Percentiles rank a stretch among this genome's conserved stretches.
These are phyloP conservation scores for Penicillium sp. DNA, from an alignment of 2,329 filamentous ascomycete genomes.

Conservation along the genomic window DNA sequence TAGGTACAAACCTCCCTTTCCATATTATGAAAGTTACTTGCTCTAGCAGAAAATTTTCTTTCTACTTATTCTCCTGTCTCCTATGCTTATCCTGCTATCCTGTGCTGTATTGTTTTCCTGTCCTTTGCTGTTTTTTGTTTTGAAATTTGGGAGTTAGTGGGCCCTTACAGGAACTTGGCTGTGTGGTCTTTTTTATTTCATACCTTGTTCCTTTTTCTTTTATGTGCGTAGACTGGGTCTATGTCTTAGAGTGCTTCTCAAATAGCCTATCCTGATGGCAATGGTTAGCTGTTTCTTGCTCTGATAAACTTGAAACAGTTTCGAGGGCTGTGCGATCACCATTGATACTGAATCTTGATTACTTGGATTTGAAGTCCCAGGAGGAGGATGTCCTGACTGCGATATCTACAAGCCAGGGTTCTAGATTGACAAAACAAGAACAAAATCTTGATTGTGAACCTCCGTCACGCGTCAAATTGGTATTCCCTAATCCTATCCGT, in stretches of 20 bases:
- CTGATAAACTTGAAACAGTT: neutral
- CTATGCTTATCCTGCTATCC: conserved; percentile 12
- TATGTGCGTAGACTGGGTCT: conserved; percentile 17
- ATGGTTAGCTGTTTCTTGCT: neutral
- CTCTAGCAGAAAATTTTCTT: conserved; percentile 3
- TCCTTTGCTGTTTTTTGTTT: conserved; percentile 18
- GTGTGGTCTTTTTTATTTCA: conserved; percentile 22
- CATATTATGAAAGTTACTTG: conserved; percentile 1
- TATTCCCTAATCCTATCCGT: too few species aligned
- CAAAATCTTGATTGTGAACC: too few species aligned
- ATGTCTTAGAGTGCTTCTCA: conserved; percentile 2
- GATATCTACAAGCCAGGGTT: neutral
- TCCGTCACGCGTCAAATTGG: too few species aligned
- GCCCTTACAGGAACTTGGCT: conserved; percentile 26
- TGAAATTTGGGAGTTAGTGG: conserved; percentile 30
- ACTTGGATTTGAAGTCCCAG: too few species aligned
- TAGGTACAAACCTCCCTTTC: neutral
- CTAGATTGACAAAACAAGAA: too few species aligned
- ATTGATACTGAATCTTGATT: neutral
- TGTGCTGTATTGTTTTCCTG: conserved; percentile 12
- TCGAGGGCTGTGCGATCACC: neutral
- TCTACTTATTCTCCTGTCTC: neutral
- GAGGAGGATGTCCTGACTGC: neutral
- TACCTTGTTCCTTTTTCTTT: conserved; percentile 6
- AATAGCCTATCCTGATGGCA: neutral